Evolutionary conservation across 75 land plant species (phyloP).

Genomic region (Pinus albicaulis): DNA sequence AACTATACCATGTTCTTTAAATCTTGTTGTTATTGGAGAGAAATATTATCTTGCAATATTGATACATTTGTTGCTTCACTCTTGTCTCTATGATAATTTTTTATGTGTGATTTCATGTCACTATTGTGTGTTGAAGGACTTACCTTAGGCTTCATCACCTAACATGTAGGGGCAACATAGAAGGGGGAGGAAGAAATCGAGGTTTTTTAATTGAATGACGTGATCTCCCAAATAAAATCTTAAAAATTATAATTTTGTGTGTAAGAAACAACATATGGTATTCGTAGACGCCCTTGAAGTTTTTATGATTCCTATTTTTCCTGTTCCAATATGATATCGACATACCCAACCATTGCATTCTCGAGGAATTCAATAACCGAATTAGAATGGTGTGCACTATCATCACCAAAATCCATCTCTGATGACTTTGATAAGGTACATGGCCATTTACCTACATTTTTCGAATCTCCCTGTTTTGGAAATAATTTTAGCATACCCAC

Average conservation of each 20-base stretch:
- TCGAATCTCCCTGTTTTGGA: conserved; percentile 22
- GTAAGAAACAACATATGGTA: conserved; percentile 38
- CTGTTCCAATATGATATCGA: conserved; percentile 54
- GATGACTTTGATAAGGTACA: conserved; percentile 16
- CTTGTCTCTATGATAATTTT: conserved; percentile 13
- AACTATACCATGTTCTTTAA: conserved; percentile 19
- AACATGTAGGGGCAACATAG: conserved; percentile 30
- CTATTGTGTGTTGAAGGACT: background rate
- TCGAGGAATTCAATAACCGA: conserved; percentile 37
- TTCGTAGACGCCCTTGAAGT: conserved; percentile 20
- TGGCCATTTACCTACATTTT: conserved; percentile 30
- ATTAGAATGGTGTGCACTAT: conserved; percentile 4
- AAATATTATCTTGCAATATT: background rate
- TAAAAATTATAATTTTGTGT: conserved; percentile 44
- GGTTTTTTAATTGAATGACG: conserved; percentile 78
- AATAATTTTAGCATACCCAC: conserved; percentile 16
- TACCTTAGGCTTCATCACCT: conserved; percentile 22
- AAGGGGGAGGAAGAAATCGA: conserved; percentile 84
- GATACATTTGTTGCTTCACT: conserved; percentile 12
- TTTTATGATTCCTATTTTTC: conserved; percentile 21
- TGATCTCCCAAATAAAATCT: conserved; percentile 58
- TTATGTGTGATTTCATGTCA: conserved; percentile 11
- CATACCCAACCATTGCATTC: conserved; percentile 36
- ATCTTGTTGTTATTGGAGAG: conserved; percentile 10
- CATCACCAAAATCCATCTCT: background rate